Conservation (phyloP, 768 basidiomycete species). For the Mycena galericulata region DNA sequence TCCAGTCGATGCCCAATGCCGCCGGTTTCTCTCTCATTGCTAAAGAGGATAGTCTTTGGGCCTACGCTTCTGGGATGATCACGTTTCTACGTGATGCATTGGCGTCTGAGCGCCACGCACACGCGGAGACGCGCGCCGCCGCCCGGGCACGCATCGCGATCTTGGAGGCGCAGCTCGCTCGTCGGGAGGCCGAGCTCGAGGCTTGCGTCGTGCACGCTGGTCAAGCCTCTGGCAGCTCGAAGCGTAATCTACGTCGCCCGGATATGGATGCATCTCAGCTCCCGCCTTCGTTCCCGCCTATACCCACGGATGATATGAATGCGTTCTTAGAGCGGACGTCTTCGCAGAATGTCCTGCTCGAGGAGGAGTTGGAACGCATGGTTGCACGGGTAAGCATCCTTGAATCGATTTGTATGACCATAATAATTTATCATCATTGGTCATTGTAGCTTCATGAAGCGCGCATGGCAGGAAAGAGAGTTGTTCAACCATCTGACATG, state of each 20-base stretch:
- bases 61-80: slow-evolving; percentile 61
- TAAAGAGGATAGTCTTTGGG: slow-evolving; percentile 44
- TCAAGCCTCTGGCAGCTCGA: background rate
- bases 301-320: background rate
- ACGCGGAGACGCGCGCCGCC: slow-evolving; percentile 51
- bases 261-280: background rate
- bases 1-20: slow-evolving; percentile 15
- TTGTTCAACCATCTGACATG: too few relatives aligned
- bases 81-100: slow-evolving; percentile 55
- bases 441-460: background rate
- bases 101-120: slow-evolving; percentile 57
- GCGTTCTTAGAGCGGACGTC: background rate
- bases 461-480: background rate
- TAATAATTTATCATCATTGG: background rate
- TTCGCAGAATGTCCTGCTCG: background rate
- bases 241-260: background rate
- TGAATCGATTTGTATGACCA: background rate
- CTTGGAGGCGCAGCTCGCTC: slow-evolving; percentile 66
- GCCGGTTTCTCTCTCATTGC: slow-evolving; percentile 17
- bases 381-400: background rate
- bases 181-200: slow-evolving; percentile 65
- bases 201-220: slow-evolving; percentile 37
- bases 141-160: slow-evolving; percentile 55
- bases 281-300: background rate
- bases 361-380: background rate